A percentile compares a stretch with the other conserved stretches of the same genome.
phyloP scores from a whole-genome alignment of 352 stramenopile genomes.

The Phytophthora megakarya region DNA sequence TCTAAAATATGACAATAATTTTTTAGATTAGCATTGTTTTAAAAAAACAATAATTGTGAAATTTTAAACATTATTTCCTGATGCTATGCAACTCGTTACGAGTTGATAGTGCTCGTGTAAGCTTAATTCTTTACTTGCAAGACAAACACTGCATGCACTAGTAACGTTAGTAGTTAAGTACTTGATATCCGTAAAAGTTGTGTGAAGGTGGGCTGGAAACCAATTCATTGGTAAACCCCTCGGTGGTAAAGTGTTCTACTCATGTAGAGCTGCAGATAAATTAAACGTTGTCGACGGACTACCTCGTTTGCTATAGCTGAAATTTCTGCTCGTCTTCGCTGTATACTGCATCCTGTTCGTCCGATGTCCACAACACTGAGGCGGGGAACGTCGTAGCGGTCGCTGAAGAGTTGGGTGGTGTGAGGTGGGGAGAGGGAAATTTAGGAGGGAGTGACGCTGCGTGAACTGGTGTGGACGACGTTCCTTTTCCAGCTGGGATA shows the following conservation, averaged over 20 bases:
- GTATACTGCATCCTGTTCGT: slow-evolving; percentile 34
- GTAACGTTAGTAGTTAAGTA: no score
- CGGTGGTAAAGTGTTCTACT: not conserved
- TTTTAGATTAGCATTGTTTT: no score
- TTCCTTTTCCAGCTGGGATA: slow-evolving; percentile 14
- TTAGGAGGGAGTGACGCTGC: slow-evolving; percentile 26
- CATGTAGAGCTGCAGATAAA: slow-evolving; percentile 23
- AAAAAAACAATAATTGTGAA: no score
- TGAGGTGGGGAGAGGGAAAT: slow-evolving; percentile 48
- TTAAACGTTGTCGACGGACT: slow-evolving; percentile 18
- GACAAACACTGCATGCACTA: no score
- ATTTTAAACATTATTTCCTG: no score
- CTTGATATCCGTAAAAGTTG: no score
- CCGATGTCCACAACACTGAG: slow-evolving; percentile 52
- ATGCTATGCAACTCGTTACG: no score
- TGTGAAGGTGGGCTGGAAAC: not conserved
- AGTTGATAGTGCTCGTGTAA: no score
- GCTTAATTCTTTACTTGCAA: no score
- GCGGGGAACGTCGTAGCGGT: slow-evolving; percentile 49
- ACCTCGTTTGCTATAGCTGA: slow-evolving; percentile 14
- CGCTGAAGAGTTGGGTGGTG: slow-evolving; percentile 45
- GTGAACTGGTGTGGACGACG: slow-evolving; percentile 40
- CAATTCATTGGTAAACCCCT: no score
- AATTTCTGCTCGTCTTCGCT: slow-evolving; percentile 13
- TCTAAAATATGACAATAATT: no score